Base-by-base conservation (phyloP, 805 yeast genomes). In the Metschnikowia lochheadii region DNA sequence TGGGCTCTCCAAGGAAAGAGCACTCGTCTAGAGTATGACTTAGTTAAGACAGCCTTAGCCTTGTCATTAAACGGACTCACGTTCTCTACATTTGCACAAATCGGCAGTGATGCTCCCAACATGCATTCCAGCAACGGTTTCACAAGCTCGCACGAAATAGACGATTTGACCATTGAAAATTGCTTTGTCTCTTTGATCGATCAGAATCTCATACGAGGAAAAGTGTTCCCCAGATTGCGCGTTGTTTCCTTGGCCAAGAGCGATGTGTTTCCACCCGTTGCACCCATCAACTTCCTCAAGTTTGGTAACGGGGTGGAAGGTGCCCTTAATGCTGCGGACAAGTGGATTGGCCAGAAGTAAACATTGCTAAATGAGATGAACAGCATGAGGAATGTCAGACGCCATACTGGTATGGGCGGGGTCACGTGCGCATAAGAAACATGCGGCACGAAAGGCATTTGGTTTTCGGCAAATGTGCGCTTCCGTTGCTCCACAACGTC, bases 131-230 rank as follows among this genome's bases (percentile, higher is more conserved):
- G 37, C 17, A 6, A 15, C 31, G 17, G 18, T 14, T 21, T 23
- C 17, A 6, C 47, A 23, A 2, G 23, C 53, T 1, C 47, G 20
- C 40, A 23, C 6, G 38, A 35, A 10, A 48, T 67, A n/a, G 67
- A 72, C 39, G 81, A 78, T 51, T 44, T 58, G 13, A 65, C 76
- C 36, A 70, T 76, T 10, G 85, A 82, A 52, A 81, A 79, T 47
- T 56, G 82, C 6, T 62, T 81, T 42, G 67, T 78, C 13, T 64
- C 79, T 2, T 57, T 83, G n/a, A 75, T 80, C 38, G 84, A 80
- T 53, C 79, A 78, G 50, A 79, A 77, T 49, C 60, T 81, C 15
- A 56, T 83, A 34, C 79, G 75, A 53, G 86, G 83, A 0, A 82
- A 81, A 51, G 58, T 80, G 0, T 67, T 73, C 34, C 70, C 80